Evolutionary conservation across 2,329 filamentous ascomycete genomes (phyloP).

Genomic region (Fusarium sp.): DNA sequence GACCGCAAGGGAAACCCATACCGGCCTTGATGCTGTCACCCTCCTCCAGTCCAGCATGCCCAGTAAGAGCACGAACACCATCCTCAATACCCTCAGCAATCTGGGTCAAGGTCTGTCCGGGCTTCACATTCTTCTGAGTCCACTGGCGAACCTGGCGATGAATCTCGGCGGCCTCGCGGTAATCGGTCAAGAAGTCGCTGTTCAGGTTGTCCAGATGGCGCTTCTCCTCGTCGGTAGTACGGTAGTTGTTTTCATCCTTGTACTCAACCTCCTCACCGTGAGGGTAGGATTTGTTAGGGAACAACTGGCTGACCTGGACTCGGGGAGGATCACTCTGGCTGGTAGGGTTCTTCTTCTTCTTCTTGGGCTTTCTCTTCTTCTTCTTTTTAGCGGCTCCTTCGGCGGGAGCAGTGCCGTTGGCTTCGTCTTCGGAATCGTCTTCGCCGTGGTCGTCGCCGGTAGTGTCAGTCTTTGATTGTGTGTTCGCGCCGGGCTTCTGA

Average conservation of each 20-base stretch:
- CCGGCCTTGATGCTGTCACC: constrained; percentile 83
- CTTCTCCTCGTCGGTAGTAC: constrained; percentile 87
- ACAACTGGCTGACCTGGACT: constrained; percentile 78
- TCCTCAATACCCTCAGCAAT: constrained; percentile 92
- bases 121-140: constrained; percentile 84
- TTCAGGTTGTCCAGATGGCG: constrained; percentile 85
- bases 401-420: constrained; percentile 56
- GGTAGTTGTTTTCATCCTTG: constrained; percentile 78
- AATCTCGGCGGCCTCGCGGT: constrained; percentile 87
- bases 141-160: constrained; percentile 89
- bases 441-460: constrained; percentile 61
- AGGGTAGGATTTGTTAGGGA: constrained; percentile 79
- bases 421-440: constrained; percentile 67
- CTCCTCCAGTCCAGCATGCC: constrained; percentile 80
- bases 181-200: constrained; percentile 83
- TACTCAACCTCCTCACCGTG: constrained; percentile 85
- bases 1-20: constrained; percentile 88
- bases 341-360: constrained; percentile 82
- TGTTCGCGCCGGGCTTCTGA: constrained; percentile 57
- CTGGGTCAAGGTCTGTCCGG: constrained; percentile 82
- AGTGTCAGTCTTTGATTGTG: constrained; percentile 55
- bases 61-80: constrained; percentile 80
- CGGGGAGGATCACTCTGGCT: constrained; percentile 81
- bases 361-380: constrained; percentile 87
- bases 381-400: constrained; percentile 58